Percentiles rank a stretch among this genome's conserved stretches.
These are phyloP conservation scores for Pyracantha coccinea DNA, from an alignment of 331 rosid species.

Conservation along the genomic window DNA sequence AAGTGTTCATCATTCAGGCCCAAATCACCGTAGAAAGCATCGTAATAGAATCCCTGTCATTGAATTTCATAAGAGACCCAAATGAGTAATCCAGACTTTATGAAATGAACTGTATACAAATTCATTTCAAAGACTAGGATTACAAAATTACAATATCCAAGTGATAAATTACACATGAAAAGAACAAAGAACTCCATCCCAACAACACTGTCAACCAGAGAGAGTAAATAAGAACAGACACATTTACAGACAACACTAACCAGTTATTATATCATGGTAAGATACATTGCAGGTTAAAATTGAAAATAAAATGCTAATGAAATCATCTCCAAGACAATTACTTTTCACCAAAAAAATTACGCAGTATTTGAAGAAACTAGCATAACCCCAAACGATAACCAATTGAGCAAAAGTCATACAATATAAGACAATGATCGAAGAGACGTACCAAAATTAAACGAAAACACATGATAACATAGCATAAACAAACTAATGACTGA, in stretches of 20 bases:
- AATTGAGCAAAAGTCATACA: not conserved
- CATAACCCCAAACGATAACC: not conserved
- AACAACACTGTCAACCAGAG: not conserved
- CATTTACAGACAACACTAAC: not conserved
- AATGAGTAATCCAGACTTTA: not conserved
- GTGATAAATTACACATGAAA: not conserved
- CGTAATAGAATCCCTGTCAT: slow-evolving; percentile 92
- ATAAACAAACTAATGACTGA: not conserved
- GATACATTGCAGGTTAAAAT: not conserved
- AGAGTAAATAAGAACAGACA: not conserved
- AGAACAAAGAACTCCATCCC: not conserved
- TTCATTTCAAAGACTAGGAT: not conserved
- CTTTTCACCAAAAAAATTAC: not conserved
- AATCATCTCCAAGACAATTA: not conserved
- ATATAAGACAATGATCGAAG: not conserved
- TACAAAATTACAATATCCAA: not conserved
- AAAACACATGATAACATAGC: not conserved
- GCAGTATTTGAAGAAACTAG: not conserved
- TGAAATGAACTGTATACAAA: not conserved
- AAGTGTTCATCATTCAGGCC: slow-evolving; percentile 91
- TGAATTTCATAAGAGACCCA: slow-evolving; percentile 7
- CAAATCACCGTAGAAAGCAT: slow-evolving; percentile 88
- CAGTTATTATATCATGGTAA: not conserved
- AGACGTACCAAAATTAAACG: not conserved
- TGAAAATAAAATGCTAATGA: not conserved